Percentiles rank a stretch among this genome's conserved stretches.
Evolutionary conservation across 2,329 filamentous ascomycete species (phyloP).

Genomic region (Colletotrichum echinochloae): DNA sequence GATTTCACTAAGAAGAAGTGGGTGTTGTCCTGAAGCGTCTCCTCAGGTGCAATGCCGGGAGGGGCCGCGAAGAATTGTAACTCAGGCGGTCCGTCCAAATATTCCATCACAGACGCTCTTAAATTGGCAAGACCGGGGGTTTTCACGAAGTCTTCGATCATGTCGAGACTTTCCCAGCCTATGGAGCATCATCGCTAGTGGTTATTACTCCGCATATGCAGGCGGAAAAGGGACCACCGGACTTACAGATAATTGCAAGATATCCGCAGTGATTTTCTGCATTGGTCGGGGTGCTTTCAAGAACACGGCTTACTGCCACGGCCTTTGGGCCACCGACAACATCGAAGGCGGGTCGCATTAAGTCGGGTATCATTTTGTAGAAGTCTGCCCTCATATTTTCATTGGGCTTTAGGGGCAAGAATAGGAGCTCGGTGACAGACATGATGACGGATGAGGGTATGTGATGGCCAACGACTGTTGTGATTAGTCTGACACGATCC

Average conservation of each 20-base stretch:
- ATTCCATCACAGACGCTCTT: background rate
- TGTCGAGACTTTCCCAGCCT: slow-evolving; percentile 22
- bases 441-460: background rate
- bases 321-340: slow-evolving; percentile 1
- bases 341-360: background rate
- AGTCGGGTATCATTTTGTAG: background rate
- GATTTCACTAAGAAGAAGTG: slow-evolving; percentile 31
- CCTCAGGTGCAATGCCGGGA: background rate
- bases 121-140: slow-evolving; percentile 6
- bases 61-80: slow-evolving; percentile 20
- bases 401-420: background rate
- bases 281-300: slow-evolving; percentile 9
- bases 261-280: slow-evolving; percentile 15
- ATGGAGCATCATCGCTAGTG: too few relatives aligned
- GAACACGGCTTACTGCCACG: slow-evolving; percentile 1
- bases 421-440: slow-evolving; percentile 23
- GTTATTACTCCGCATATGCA: background rate
- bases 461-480: too few relatives aligned
- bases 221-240: too few relatives aligned
- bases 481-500: background rate
- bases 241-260: slow-evolving; percentile 17
- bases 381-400: slow-evolving; percentile 1
- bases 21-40: slow-evolving; percentile 8
- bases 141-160: background rate
- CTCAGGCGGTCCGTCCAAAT: background rate